Base-by-base conservation (phyloP, 495 filamentous ascomycete species). In the Saxophila tyrrhenica region DNA sequence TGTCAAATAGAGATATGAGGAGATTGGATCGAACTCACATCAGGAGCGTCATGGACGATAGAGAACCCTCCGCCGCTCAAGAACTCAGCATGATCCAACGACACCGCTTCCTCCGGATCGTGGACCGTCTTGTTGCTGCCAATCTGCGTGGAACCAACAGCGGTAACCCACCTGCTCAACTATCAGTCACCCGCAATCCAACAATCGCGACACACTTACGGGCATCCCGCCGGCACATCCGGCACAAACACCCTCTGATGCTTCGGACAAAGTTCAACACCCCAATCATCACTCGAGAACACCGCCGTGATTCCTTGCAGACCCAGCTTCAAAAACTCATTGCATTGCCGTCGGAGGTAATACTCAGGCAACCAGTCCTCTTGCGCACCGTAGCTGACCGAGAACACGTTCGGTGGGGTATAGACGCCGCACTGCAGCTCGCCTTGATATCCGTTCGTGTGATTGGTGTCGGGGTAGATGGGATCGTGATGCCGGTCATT, bases 301-400 rank as follows among this genome's bases (percentile, higher is more conserved):
- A 75, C 25, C 45, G 75, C 41, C 8, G 67, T 65, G 35, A 66
- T 58, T 29, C 73, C 73, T 59, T 69, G 65, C 3, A 76, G 55
- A 3, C 70, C 73, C 19, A 76, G 69, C 49, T 76, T 76, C 57
- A 72, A 62, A 46, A 41, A 81, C 44, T 60, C 57, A 29, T 54
- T 51, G 41, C 57, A 60, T 25, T 60, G 57, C 16, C 57, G 32
- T 21, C 48, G 48, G 20, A 51, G 52, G 25, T 60, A 60, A 39
- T 57, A 52, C 21, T 39, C 44, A 8, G 58, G 58, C 2, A 38
- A n/a, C 7, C 23, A 9, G 3, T 29, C 39, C 48, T 60, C 58
- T 13, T 32, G 15, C 3, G 16, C 13, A n/a, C 48, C 50, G 49
- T 60, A 60, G 15, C 47, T 52, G 39, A 52, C 17, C 22, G 24